Conservation (phyloP, 106 monocot genomes). For the Narthecium ossifragum region DNA sequence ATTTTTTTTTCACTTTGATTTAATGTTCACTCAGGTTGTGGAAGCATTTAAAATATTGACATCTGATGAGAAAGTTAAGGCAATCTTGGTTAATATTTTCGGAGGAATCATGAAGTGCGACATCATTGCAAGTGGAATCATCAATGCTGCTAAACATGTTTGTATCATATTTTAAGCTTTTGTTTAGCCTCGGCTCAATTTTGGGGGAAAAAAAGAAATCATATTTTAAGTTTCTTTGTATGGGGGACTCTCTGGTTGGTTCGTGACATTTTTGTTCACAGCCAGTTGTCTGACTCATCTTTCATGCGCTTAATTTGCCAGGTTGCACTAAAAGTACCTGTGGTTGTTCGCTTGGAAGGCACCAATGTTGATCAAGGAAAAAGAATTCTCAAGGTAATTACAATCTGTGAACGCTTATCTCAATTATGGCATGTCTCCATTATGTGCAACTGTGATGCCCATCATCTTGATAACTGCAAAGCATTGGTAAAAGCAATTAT, state of each 20-base stretch:
- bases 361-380: slow-evolving; percentile 98
- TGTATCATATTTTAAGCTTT: too few species aligned
- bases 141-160: slow-evolving; percentile 98
- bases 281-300: too few species aligned
- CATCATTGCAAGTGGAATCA: slow-evolving; percentile 95
- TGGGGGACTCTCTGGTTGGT: too few species aligned
- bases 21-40: slow-evolving; percentile 58
- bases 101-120: slow-evolving; percentile 99
- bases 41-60: slow-evolving; percentile 99
- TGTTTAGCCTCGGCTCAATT: too few species aligned
- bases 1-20: slow-evolving; percentile 1
- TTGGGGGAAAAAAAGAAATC: too few species aligned
- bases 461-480: too few species aligned
- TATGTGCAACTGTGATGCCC: too few species aligned
- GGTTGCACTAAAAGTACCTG: slow-evolving; percentile 89
- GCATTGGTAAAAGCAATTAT: neutral
- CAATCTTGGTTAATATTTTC: slow-evolving; percentile 97
- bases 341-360: slow-evolving; percentile 92
- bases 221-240: too few species aligned
- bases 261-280: too few species aligned
- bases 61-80: slow-evolving; percentile 93
- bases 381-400: slow-evolving; percentile 87
- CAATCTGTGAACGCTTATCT: neutral
- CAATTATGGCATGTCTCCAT: too few species aligned
- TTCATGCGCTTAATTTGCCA: slow-evolving; percentile 9